A percentile compares a stretch with the other conserved stretches of the same genome.
Conservation (phyloP, 768 basidiomycete species). For the Tulasnella sp. region DNA sequence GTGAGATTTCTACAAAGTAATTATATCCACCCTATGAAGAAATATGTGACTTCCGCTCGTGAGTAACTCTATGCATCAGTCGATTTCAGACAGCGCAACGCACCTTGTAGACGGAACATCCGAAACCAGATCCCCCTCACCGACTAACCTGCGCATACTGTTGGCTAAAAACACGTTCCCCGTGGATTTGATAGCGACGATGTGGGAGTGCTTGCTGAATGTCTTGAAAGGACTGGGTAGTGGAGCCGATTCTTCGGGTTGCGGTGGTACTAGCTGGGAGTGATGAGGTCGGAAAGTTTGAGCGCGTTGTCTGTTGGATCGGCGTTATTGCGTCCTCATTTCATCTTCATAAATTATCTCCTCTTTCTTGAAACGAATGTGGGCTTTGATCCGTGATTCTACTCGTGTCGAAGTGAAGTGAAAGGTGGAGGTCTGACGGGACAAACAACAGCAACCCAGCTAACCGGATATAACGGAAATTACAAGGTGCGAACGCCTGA, state of each 20-base stretch:
- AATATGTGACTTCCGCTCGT: constrained; percentile 5
- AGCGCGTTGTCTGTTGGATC: constrained; percentile 64
- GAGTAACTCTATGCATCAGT: background rate
- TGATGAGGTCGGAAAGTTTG: constrained; percentile 60
- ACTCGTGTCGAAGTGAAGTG: too few species aligned
- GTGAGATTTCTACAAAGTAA: constrained; percentile 89
- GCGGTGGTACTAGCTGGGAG: constrained; percentile 69
- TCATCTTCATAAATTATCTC: too few species aligned
- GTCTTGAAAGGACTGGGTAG: constrained; percentile 98
- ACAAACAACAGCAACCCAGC: too few species aligned
- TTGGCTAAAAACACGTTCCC: constrained; percentile 92
- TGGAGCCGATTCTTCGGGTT: constrained; percentile 81
- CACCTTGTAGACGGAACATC: constrained; percentile 82
- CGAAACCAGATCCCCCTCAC: constrained; percentile 68
- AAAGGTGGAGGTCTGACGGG: too few species aligned
- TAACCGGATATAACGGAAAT: too few species aligned
- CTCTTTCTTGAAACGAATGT: too few species aligned
- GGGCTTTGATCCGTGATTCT: too few species aligned
- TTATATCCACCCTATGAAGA: constrained; percentile 68
- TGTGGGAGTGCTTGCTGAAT: constrained; percentile 92
- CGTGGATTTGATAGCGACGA: constrained; percentile 78
- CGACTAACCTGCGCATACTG: constrained; percentile 50
- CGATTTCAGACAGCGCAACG: too few species aligned
- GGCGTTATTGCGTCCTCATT: constrained; percentile 71
- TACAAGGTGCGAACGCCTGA: too few species aligned